Base-by-base conservation (phyloP, 805 yeast genomes). In the Myxozyma vanderwaltii region DNA sequence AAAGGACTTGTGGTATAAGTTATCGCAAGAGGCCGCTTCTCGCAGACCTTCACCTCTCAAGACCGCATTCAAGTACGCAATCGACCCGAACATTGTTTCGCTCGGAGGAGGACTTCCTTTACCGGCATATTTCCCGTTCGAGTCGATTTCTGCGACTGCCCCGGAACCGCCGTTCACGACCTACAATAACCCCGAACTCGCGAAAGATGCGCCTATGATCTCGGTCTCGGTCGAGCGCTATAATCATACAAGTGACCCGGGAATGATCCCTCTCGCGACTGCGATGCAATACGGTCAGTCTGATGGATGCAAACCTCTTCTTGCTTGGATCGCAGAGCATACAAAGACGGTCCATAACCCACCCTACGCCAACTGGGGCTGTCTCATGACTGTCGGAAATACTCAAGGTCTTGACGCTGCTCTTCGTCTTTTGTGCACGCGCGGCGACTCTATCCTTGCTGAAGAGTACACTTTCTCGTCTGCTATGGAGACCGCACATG, bases 71-170 rank as follows among this genome's bases (percentile, higher is more conserved):
- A 84, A 84, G 71, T 86, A 88, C 77, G 86, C 78, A 70, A 77
- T 78, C 44, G 80, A 82, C 64, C 96, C 96, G 35, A 83, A 86
- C 54, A 79, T 94, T 70, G 85, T 90, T 57, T 91, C 91, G 71
- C 81, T 92, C 56, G 98, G 97, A 56, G 99, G 98, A 68, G 99
- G 99, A 6, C 81, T 92, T 68, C 99, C 99, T 13, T 77, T 89
- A 72, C 77, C 96, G 26, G 92, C 88, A 64, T 88, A 89, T 75
- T 92, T 92, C 81, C 98, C 99, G 45, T 89, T 92, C 81, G 89
- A 91, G 69, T 82, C 84, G 65, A 72, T 92, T 58, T 72, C 80
- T 23, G 86, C 87, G 13, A 83, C 82, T 56, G 71, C 68, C n/a
- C 96, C 96, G 57, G 79, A 84, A 12, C 87, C 94, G 23, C 95